Base-by-base conservation (phyloP, 495 filamentous ascomycete genomes). In the Zalerion maritima region DNA sequence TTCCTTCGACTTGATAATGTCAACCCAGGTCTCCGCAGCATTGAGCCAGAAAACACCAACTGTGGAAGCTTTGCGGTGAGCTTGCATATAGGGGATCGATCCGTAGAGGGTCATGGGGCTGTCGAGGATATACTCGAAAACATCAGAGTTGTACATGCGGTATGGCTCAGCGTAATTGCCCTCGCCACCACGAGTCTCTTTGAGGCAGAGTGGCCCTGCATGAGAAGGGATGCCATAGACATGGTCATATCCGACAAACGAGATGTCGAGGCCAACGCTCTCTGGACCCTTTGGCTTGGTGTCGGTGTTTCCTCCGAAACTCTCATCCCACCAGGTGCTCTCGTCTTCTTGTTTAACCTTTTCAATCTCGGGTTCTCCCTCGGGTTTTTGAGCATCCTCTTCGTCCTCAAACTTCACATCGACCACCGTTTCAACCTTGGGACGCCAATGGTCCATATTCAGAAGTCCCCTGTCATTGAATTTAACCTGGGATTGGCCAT, bases 1-100 rank as follows among this genome's bases (percentile, higher is more conserved):
- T 18, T 67, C 63, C 42, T 77, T 82, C n/a, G 62, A 50, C 54
- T 94, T 96, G 44, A 77, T 71, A 37, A 97, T 78, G 52, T 97
- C 89, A 29, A 97, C 58, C 89, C 89, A 97, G 3, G 86, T 96
- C 54, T 97, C 89, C 2, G 89, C 89, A 23, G 83, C 81, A 50
- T 94, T 96, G 28, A 97, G 67, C 89, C 89, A 97, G 55, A 97
- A 93, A n/a, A 97, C 79, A 30, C 84, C 91, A 28, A 94, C 85
- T 5, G 84, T 89, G 1, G 87, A 94, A 43, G 76, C 73, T 49
- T 89, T 87, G 43, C 78, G 77, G 40, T 94, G 86, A 11, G 89
- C 89, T 53, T 94, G 87, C 84, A 97, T 92, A 40, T 94, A 75
- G 12, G 89, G 89, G 42, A 97, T 96, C 5, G 83, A 55, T 27